Conservation (phyloP, 768 basidiomycete genomes). For the Mrakia frigida region DNA sequence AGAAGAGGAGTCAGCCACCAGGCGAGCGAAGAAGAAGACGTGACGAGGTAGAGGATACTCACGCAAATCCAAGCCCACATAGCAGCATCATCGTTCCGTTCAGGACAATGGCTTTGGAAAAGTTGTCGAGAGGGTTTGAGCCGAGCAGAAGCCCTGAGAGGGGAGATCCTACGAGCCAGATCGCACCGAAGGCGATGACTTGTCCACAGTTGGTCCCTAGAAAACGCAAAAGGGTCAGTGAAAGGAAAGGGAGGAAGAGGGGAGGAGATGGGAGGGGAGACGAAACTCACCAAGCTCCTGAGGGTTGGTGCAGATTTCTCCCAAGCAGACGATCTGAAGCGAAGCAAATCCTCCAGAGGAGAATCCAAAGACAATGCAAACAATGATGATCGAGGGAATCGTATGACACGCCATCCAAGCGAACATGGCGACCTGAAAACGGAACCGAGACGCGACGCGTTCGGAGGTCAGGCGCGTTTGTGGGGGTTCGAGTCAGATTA, state of each 20-base stretch:
- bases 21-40: no score
- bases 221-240: neutral
- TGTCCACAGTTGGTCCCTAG: neutral
- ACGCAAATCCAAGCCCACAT: neutral
- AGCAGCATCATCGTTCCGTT: neutral
- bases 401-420: neutral
- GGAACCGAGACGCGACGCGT: no score
- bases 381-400: neutral
- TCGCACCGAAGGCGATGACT: neutral
- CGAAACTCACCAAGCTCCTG: neutral
- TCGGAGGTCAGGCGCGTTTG: no score
- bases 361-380: constrained; percentile 1
- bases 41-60: neutral
- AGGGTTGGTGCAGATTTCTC: neutral
- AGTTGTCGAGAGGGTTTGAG: neutral
- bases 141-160: neutral
- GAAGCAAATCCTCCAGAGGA: neutral
- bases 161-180: neutral
- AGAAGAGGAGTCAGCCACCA: no score
- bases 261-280: neutral
- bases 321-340: neutral
- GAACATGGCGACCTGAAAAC: neutral
- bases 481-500: no score
- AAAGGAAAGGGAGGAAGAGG: neutral
- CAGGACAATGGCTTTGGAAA: neutral